phyloP scores from a whole-genome alignment of 345 rosid genomes.

The Pugionium dolabratum region DNA sequence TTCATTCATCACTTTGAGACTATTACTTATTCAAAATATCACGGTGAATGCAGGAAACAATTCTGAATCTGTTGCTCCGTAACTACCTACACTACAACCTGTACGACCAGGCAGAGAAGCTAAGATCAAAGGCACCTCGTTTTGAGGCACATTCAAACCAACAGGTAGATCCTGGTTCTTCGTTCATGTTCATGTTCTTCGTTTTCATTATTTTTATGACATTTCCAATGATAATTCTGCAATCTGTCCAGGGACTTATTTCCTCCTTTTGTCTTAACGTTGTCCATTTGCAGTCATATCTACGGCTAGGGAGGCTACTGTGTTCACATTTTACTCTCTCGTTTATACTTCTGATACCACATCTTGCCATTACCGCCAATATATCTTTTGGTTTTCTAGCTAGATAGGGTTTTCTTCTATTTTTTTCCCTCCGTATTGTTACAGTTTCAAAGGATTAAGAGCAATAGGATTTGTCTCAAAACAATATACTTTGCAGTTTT shows the following conservation, averaged over 20 bases:
- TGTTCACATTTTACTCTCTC: too few species aligned
- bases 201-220: not conserved
- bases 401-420: too few species aligned
- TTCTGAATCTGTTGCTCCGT: slow-evolving; percentile 72
- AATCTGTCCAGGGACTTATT: not conserved
- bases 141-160: slow-evolving; percentile 97
- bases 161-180: slow-evolving; percentile 50
- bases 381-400: too few species aligned
- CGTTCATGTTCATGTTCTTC: not conserved
- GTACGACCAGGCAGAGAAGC: slow-evolving; percentile 92
- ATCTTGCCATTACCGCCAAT: too few species aligned
- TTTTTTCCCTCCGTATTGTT: too few species aligned
- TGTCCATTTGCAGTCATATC: too few species aligned
- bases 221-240: not conserved
- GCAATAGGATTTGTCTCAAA: too few species aligned
- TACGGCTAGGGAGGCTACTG: too few species aligned
- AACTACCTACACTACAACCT: slow-evolving; percentile 86
- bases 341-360: too few species aligned
- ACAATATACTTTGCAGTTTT: slow-evolving; percentile 55
- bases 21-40: slow-evolving; percentile 16
- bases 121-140: slow-evolving; percentile 89
- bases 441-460: too few species aligned
- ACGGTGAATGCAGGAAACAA: slow-evolving; percentile 72
- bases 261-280: too few species aligned
- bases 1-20: slow-evolving; percentile 15